phyloP scores from a whole-genome alignment of 176 grass and related monocot genomes.

The Zoysia japonica region DNA sequence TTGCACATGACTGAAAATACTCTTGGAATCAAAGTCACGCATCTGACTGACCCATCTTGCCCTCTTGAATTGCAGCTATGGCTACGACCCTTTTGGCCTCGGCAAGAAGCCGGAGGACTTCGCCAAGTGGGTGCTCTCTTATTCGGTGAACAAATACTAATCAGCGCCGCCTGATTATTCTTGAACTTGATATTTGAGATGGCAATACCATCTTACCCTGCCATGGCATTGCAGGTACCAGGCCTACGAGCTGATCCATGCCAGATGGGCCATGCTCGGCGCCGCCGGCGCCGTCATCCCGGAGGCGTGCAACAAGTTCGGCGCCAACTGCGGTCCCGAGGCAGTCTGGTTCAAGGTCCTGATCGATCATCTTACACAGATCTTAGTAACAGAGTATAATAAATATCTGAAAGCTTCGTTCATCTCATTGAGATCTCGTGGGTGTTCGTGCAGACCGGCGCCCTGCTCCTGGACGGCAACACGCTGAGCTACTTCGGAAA shows the following conservation, averaged over 20 bases:
- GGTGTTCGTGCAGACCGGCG: constrained; percentile 64
- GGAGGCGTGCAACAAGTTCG: constrained; percentile 93
- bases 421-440: not conserved
- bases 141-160: not conserved
- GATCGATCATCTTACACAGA: not conserved
- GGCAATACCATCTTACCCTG: not conserved
- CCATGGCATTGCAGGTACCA: constrained; percentile 65
- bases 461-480: constrained; percentile 93
- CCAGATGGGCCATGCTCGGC: constrained; percentile 96
- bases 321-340: constrained; percentile 91
- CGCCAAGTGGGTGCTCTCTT: constrained; percentile 60
- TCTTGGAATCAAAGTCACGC: not conserved
- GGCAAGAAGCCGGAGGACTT: constrained; percentile 99
- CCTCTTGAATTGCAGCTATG: constrained; percentile 67
- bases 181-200: not conserved
- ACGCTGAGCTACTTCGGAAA: constrained; percentile 95
- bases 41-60: not conserved
- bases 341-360: constrained; percentile 98
- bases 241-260: constrained; percentile 94
- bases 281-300: constrained; percentile 93
- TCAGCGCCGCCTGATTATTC: not conserved
- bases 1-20: not conserved
- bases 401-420: not conserved
- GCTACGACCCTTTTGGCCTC: constrained; percentile 92
- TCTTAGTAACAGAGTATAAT: not conserved